Percentiles rank a stretch among this genome's conserved stretches.
Conservation (phyloP, 345 rosid species). For the Euphorbia pulcherrima region DNA sequence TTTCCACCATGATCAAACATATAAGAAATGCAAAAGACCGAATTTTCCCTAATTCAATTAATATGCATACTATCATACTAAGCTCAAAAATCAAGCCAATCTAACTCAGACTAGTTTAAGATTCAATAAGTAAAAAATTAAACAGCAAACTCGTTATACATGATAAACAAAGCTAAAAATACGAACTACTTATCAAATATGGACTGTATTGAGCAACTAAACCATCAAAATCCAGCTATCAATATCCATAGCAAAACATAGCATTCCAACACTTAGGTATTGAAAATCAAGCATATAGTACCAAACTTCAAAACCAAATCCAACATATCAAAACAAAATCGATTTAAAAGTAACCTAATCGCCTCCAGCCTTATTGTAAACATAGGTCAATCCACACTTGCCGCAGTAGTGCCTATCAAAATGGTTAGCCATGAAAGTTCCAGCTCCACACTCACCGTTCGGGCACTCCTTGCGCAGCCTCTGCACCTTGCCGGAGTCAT, state of each 20-base stretch:
- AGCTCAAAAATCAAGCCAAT: not conserved
- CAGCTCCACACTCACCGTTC: conserved; percentile 29
- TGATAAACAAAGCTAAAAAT: not conserved
- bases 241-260: not conserved
- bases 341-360: conserved; percentile 9
- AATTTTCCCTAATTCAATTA: not conserved
- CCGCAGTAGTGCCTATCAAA: conserved; percentile 34
- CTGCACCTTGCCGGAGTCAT: conserved; percentile 28
- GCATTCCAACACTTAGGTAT: not conserved
- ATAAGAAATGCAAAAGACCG: not conserved
- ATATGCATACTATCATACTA: not conserved
- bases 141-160: not conserved
- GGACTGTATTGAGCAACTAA: not conserved
- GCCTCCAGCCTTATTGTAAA: conserved; percentile 27
- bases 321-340: not conserved
- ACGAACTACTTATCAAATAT: not conserved
- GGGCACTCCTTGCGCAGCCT: conserved; percentile 34
- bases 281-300: not conserved
- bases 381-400: conserved; percentile 32
- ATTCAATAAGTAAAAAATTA: not conserved
- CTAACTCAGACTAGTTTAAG: not conserved
- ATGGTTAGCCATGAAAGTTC: conserved; percentile 32
- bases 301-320: not conserved
- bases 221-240: conserved; percentile 2
- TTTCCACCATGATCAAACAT: not conserved